Evolutionary conservation across 495 filamentous ascomycete genomes (phyloP).

Genomic region (Lepraria neglecta): DNA sequence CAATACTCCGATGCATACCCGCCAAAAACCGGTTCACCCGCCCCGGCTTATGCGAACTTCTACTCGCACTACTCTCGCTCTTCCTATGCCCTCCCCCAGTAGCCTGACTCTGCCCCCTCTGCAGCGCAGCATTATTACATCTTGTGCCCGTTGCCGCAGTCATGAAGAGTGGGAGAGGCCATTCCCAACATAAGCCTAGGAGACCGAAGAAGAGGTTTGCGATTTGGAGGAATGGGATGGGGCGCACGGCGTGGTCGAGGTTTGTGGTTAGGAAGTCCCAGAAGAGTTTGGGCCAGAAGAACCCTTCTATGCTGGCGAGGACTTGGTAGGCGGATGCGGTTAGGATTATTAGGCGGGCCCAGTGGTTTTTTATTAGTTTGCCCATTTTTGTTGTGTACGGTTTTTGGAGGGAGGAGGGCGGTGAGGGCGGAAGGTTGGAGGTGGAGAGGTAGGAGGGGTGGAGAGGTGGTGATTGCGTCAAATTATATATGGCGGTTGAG

Average conservation of each 20-base stretch:
- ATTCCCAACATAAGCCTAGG: conserved; percentile 80
- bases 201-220: conserved; percentile 91
- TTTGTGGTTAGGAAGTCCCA: conserved; percentile 95
- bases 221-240: conserved; percentile 83
- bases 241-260: conserved; percentile 77
- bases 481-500: not conserved
- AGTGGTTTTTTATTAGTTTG: conserved; percentile 13
- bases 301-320: conserved; percentile 72
- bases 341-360: conserved; percentile 31
- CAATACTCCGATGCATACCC: conserved; percentile 76
- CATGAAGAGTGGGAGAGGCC: conserved; percentile 60
- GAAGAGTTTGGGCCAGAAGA: conserved; percentile 99
- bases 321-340: conserved; percentile 61
- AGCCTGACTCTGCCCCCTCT: not conserved
- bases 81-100: not conserved
- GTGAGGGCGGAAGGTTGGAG: conserved; percentile 61
- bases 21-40: conserved; percentile 23
- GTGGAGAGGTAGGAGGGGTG: conserved; percentile 54
- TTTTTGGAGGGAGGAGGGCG: conserved; percentile 54
- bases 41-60: not conserved
- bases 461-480: conserved; percentile 44
- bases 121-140: too few relatives aligned
- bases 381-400: not conserved
- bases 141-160: conserved; percentile 29
- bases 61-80: not conserved